A percentile compares a stretch with the other conserved stretches of the same genome.
phyloP scores from a whole-genome alignment of 2,329 filamentous ascomycete species.

The Aspergillus persii region DNA sequence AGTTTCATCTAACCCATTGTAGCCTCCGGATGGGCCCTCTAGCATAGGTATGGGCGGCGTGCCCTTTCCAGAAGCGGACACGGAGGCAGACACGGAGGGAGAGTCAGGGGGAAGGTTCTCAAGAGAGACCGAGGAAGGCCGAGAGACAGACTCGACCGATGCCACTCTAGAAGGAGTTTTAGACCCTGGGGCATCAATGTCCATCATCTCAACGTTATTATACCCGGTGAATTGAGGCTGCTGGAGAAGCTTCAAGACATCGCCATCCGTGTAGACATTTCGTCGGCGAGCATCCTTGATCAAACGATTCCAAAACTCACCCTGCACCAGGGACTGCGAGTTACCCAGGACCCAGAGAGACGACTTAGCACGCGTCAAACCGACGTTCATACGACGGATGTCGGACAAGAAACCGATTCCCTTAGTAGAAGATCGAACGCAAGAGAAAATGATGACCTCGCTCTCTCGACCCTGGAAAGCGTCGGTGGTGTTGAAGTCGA shows the following conservation, averaged over 20 bases:
- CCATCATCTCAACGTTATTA: conserved; percentile 45
- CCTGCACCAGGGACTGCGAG: conserved; percentile 78
- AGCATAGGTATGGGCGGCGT: conserved; percentile 25
- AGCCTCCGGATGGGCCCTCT: conserved; percentile 44
- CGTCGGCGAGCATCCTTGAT: conserved; percentile 76
- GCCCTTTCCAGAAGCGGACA: conserved; percentile 24
- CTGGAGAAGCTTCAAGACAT: conserved; percentile 56
- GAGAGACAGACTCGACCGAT: conserved; percentile 27
- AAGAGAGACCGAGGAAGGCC: conserved; percentile 30
- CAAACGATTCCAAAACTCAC: conserved; percentile 85
- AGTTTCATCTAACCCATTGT: conserved; percentile 42
- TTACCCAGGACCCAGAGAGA: conserved; percentile 96
- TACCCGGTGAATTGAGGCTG: conserved; percentile 51
- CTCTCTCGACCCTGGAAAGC: conserved; percentile 96
- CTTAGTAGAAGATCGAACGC: conserved; percentile 86
- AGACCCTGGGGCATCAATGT: conserved; percentile 23
- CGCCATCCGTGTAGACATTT: conserved; percentile 71
- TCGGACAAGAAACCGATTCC: conserved; percentile 98
- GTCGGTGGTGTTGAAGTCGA: conserved; percentile 99
- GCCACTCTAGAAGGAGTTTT: conserved; percentile 14
- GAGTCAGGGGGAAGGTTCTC: conserved; percentile 19
- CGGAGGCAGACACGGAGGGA: conserved; percentile 25
- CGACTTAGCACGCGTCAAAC: conserved; percentile 91
- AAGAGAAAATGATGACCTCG: conserved; percentile 98
- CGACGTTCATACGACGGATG: conserved; percentile 98